Conservation (phyloP, 768 basidiomycete genomes). For the Russula olivacea region DNA sequence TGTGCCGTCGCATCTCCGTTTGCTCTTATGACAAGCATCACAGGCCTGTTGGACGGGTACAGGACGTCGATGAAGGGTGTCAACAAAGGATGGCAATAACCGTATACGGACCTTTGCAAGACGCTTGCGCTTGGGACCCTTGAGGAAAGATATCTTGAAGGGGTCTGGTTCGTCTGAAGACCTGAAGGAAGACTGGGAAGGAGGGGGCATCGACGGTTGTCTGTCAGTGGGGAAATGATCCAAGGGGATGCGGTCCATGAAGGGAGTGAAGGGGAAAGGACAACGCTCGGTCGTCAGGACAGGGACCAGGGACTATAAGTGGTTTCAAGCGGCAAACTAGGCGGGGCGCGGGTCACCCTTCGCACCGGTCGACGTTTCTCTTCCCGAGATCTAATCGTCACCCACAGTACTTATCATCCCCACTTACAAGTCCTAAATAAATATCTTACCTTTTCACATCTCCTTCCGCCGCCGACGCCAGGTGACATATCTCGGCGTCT, state of each 20-base stretch:
- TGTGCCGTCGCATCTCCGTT: constrained; percentile 78
- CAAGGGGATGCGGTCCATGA: constrained; percentile 15
- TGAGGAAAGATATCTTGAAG: constrained; percentile 40
- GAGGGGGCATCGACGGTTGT: not conserved
- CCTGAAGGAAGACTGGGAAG: constrained; percentile 14
- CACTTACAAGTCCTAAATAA: not conserved
- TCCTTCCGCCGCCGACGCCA: constrained; percentile 10
- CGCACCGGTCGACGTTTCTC: constrained; percentile 7
- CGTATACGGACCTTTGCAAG: constrained; percentile 41
- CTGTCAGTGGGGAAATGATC: not conserved
- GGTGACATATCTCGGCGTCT: not conserved
- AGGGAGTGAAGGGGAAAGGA: not conserved
- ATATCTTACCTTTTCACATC: not conserved
- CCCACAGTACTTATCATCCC: constrained; percentile 3
- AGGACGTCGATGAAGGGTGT: not conserved
- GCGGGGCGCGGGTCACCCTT: constrained; percentile 8
- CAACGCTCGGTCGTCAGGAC: constrained; percentile 13
- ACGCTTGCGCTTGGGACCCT: constrained; percentile 49
- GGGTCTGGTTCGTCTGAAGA: constrained; percentile 31
- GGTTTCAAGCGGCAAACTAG: constrained; percentile 19
- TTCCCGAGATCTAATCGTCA: constrained; percentile 6
- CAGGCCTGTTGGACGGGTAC: constrained; percentile 44
- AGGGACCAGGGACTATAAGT: constrained; percentile 16
- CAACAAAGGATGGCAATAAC: not conserved
- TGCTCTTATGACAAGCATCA: constrained; percentile 81